Evolutionary conservation across 495 filamentous ascomycete genomes (phyloP).

Genomic region (Trichoderma gamsii): DNA sequence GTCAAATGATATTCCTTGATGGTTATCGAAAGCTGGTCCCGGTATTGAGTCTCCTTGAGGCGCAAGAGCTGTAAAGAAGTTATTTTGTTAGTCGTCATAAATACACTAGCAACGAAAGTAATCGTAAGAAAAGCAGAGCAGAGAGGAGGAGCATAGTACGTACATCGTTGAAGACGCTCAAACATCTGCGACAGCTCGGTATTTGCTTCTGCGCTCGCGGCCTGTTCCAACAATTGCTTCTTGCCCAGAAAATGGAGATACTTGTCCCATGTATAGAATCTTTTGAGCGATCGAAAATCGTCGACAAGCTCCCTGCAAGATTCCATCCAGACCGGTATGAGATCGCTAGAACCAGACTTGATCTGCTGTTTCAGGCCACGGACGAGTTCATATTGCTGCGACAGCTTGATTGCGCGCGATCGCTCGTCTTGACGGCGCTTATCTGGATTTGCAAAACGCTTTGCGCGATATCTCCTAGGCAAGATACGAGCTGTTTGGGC

Average conservation of each 20-base stretch:
- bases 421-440: slow-evolving; percentile 26
- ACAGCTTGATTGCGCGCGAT: slow-evolving; percentile 46
- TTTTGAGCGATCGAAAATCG: slow-evolving; percentile 69
- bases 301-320: slow-evolving; percentile 68
- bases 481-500: background rate
- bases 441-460: slow-evolving; percentile 5
- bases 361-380: slow-evolving; percentile 45
- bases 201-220: slow-evolving; percentile 44
- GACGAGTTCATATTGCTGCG: slow-evolving; percentile 52
- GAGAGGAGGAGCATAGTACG: slow-evolving; percentile 11
- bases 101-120: background rate
- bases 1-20: slow-evolving; percentile 71
- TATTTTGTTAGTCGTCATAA: background rate
- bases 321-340: slow-evolving; percentile 62
- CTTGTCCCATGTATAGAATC: slow-evolving; percentile 71
- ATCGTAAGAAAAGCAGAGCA: background rate
- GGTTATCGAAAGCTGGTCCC: slow-evolving; percentile 47
- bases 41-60: slow-evolving; percentile 17
- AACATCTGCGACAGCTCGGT: slow-evolving; percentile 65
- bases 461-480: slow-evolving; percentile 16
- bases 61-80: slow-evolving; percentile 25
- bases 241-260: slow-evolving; percentile 65
- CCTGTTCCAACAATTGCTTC: slow-evolving; percentile 43
- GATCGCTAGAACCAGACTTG: slow-evolving; percentile 46
- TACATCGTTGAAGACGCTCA: slow-evolving; percentile 53